Evolutionary conservation across 495 filamentous ascomycete species (phyloP).

Genomic region (Hypoxylon crocopeplum): DNA sequence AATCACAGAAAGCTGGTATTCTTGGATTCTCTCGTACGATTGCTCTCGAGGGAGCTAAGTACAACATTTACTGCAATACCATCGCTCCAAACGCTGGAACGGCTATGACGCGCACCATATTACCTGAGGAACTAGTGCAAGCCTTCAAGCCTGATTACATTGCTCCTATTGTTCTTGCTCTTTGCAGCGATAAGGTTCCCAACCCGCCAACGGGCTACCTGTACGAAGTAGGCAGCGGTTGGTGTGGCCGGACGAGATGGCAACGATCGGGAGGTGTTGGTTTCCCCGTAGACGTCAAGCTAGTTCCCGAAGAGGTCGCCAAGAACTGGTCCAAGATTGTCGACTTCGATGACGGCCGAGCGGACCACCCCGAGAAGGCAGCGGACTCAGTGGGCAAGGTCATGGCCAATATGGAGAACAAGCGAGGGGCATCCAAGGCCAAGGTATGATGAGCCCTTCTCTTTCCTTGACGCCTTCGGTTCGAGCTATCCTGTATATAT

Average conservation of each 20-base stretch:
- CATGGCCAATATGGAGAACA: constrained; percentile 90
- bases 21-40: constrained; percentile 93
- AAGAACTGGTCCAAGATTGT: constrained; percentile 80
- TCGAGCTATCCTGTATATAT: constrained; percentile 27
- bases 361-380: constrained; percentile 84
- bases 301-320: constrained; percentile 86
- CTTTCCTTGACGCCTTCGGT: constrained; percentile 35
- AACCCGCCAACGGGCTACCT: constrained; percentile 84
- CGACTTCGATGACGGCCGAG: constrained; percentile 87
- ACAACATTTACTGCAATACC: constrained; percentile 99
- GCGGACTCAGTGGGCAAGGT: constrained; percentile 82
- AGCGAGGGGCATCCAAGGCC: constrained; percentile 55
- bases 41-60: constrained; percentile 91
- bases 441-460: constrained; percentile 54
- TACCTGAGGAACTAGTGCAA: constrained; percentile 97
- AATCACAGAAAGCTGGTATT: constrained; percentile 80
- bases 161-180: constrained; percentile 86
- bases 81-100: constrained; percentile 98
- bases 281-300: constrained; percentile 87
- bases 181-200: constrained; percentile 88
- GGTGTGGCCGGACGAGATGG: constrained; percentile 92
- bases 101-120: constrained; percentile 91
- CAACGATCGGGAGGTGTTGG: constrained; percentile 89
- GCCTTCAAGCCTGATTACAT: constrained; percentile 99
- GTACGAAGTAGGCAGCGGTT: constrained; percentile 97